Conservation (phyloP, 169 alveolate species). For the Babesia bigemina region DNA sequence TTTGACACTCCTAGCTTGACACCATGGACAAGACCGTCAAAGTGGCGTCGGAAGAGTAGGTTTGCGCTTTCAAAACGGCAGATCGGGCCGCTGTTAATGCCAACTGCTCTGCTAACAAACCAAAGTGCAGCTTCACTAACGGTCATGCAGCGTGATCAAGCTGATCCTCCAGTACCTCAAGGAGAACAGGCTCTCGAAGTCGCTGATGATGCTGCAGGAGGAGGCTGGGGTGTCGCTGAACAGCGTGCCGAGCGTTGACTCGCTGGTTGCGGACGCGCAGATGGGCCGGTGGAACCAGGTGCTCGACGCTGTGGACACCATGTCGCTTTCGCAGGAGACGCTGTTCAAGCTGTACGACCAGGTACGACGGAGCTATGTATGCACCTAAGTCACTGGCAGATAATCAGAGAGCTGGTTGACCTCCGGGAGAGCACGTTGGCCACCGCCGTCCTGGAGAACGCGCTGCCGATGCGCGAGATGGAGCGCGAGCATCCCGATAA, state of each 20-base stretch:
- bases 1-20: no score
- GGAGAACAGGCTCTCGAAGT: conserved; percentile 71
- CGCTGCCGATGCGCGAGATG: conserved; percentile 59
- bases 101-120: background rate
- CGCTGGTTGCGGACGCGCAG: conserved; percentile 72
- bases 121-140: background rate
- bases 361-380: conserved; percentile 9
- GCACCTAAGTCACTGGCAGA: background rate
- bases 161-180: conserved; percentile 75
- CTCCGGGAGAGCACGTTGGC: conserved; percentile 73
- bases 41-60: conserved; percentile 42
- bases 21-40: conserved; percentile 31
- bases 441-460: conserved; percentile 46
- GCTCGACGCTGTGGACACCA: conserved; percentile 70
- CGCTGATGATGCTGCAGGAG: conserved; percentile 76
- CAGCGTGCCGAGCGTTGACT: conserved; percentile 72
- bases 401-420: conserved; percentile 76
- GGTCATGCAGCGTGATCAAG: conserved; percentile 49
- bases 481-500: conserved; percentile 50
- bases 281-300: conserved; percentile 81
- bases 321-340: conserved; percentile 74
- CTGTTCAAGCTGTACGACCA: conserved; percentile 74
- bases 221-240: conserved; percentile 75
- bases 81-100: background rate
- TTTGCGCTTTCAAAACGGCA: background rate